Percentiles rank a stretch among this genome's conserved stretches.
phyloP scores from a whole-genome alignment of 306 rosid genomes.

The Cucurbita pepo region DNA sequence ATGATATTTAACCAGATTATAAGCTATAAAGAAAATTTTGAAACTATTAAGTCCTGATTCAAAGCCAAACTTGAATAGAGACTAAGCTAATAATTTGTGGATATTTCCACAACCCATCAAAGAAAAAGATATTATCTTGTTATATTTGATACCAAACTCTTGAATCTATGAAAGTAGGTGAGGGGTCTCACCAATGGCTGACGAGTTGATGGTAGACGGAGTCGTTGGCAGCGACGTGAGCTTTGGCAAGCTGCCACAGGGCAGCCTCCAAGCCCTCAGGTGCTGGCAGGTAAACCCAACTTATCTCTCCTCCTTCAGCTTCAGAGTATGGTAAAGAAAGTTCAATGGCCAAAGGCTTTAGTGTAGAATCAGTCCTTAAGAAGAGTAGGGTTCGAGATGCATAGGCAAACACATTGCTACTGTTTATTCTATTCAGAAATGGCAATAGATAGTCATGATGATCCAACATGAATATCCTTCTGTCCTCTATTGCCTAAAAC shows the following conservation, averaged over 20 bases:
- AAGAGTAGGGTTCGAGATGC: constrained; percentile 61
- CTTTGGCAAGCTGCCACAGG: constrained; percentile 61
- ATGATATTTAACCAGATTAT: neutral
- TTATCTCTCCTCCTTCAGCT: constrained; percentile 8
- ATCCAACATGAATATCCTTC: constrained; percentile 48
- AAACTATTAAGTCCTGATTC: neutral
- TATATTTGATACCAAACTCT: neutral
- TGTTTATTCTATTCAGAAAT: constrained; percentile 40
- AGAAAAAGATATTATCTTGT: neutral
- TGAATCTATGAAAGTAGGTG: neutral
- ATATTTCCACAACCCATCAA: neutral
- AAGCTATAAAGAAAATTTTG: neutral
- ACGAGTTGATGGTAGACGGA: constrained; percentile 45
- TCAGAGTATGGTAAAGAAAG: constrained; percentile 34
- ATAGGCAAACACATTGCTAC: constrained; percentile 25
- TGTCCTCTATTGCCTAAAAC: constrained; percentile 32
- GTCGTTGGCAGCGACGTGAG: constrained; percentile 65
- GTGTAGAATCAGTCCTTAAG: constrained; percentile 37
- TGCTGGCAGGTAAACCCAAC: constrained; percentile 32
- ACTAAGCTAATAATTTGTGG: too few species aligned
- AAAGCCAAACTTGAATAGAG: neutral
- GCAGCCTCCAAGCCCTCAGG: constrained; percentile 42
- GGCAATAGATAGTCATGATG: constrained; percentile 61
- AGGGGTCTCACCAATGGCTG: constrained; percentile 50
- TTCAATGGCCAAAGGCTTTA: constrained; percentile 59